Base-by-base conservation (phyloP, 2,329 filamentous ascomycete species). In the Xylaria sp. region DNA sequence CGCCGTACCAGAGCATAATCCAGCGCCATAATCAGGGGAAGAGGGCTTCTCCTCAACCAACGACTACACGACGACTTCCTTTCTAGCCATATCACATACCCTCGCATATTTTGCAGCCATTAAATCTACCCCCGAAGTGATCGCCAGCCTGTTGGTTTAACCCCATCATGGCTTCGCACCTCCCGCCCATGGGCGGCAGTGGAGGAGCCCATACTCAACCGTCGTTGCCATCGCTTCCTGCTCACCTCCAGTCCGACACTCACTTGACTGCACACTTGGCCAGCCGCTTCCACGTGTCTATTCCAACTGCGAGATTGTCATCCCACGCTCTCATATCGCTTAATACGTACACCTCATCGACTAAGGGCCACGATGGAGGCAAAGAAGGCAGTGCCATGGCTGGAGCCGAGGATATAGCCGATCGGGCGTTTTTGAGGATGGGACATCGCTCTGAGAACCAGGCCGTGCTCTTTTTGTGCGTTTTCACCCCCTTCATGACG, bases 361-460 rank as follows among this genome's bases (percentile, higher is more conserved):
- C 90, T 56, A 93, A 93, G 73, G 94, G 93, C 21, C 87, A 90
- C 3, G 92, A 97, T 90, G 94, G 94, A 68, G 89, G 87, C 61
- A 95, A 93, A 73, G 92, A 96, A 70, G 94, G 93, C 35, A 97
- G 92, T 79, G 92, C 93, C 66, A 92, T 93, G 85, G 93, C 90
- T 59, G 93, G 93, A 73, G 93, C 92, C 33, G 94, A 98, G 77
- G 93, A 97, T 71, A 84, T 99, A 73, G 95, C 95, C 21, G 88
- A 90, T 66, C 86, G 93, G 65, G 92, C 94, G 56, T 97, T 90
- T 81, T 85, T 92, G 67, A 86, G 95, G 68, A 81, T 99, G 21
- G 94, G 94, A 48, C 87, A 92, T 65, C 88, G 95, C 54, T 92
- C 90, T 1, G 95, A 99, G 78, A 97, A 96, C 76, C 95, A 99